Evolutionary conservation across 2,329 filamentous ascomycete species (phyloP), one percentile per base, ranked within the genome.

Genomic region (Harringtonia lauricola): DNA sequence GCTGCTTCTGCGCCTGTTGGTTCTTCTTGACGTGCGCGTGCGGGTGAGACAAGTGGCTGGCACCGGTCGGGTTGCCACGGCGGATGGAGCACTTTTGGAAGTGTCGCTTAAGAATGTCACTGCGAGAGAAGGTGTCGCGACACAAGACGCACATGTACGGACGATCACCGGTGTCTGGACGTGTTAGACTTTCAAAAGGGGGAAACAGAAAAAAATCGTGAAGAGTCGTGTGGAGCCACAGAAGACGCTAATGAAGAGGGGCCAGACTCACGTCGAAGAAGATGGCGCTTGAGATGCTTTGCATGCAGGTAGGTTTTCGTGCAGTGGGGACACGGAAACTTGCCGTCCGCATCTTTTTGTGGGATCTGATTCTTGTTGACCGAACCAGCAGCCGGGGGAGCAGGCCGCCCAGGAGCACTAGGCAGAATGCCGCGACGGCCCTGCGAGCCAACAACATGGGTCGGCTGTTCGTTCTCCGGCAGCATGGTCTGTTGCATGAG

Each of bases 71-170:
- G 66, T 96, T 96, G 46, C 92, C 92, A 60, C 92, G 83, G 57
- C 92, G 82, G 52, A 95, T 87, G 33, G 92, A 95, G 69, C 92
- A 98, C 71, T 98, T 98, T 65, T 95, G 89, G 67, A 96, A 98
- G 68, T 98, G 92, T 52, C 92, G 86, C 73, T 98, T 98, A 57
- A 98, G 70, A 52, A 98, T 96, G 61, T 98, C 92, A 72, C 88
- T 95, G 62, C 92, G 83, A 39, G 87, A 95, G 66, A 98, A 98
- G 29, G 89, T 96, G 65, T 96, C 92, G 63, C 92, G 88, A 72
- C 92, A 98, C 41, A 98, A 74, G 52, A 94, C 86, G 67, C 92
- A 98, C 80, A 94, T 94, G 70, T 98, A 98, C 45, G 92, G 92
- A 53, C 92, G 86, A 64, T 96, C 90, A 58, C 92, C 92, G 49